Evolutionary conservation across 2,329 filamentous ascomycete genomes (phyloP).

Genomic region (Trichoderma atrobrunneum): DNA sequence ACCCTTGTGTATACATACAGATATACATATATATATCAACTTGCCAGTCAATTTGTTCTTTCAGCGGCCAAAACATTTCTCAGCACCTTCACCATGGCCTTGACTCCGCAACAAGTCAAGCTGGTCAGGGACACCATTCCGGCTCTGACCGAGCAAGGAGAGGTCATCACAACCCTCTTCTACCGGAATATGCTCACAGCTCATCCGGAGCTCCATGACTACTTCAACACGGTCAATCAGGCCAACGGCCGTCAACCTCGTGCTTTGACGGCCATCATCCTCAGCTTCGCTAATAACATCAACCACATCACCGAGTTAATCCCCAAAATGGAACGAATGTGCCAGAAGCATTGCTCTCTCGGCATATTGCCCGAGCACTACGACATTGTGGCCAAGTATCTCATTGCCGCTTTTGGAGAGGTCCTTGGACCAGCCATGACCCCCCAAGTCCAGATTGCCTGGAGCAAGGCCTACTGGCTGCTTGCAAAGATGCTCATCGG

Average conservation of each 20-base stretch:
- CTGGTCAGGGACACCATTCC: constrained; percentile 71
- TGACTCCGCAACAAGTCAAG: constrained; percentile 55
- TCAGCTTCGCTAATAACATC: constrained; percentile 70
- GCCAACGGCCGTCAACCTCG: constrained; percentile 36
- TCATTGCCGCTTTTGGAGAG: constrained; percentile 64
- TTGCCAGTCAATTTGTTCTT: neutral
- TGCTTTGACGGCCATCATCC: constrained; percentile 47
- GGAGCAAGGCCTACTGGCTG: constrained; percentile 70
- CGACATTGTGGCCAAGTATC: constrained; percentile 64
- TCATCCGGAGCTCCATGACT: constrained; percentile 63
- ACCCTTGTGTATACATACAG: neutral
- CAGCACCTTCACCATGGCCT: constrained; percentile 30
- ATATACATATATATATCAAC: neutral
- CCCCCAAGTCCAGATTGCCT: constrained; percentile 61
- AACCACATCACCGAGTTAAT: constrained; percentile 57
- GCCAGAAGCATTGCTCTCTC: constrained; percentile 71
- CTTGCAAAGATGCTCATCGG: constrained; percentile 70
- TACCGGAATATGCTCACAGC: constrained; percentile 66
- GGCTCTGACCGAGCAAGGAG: constrained; percentile 64
- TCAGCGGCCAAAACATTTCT: neutral
- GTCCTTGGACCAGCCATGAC: constrained; percentile 66
- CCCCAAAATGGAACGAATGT: constrained; percentile 55
- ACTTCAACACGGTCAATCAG: constrained; percentile 59
- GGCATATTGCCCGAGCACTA: constrained; percentile 69
- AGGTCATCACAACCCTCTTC: constrained; percentile 67